Evolutionary conservation across 768 basidiomycete species (phyloP), one percentile per base, ranked within the genome.

Genomic region (Russula foetens): DNA sequence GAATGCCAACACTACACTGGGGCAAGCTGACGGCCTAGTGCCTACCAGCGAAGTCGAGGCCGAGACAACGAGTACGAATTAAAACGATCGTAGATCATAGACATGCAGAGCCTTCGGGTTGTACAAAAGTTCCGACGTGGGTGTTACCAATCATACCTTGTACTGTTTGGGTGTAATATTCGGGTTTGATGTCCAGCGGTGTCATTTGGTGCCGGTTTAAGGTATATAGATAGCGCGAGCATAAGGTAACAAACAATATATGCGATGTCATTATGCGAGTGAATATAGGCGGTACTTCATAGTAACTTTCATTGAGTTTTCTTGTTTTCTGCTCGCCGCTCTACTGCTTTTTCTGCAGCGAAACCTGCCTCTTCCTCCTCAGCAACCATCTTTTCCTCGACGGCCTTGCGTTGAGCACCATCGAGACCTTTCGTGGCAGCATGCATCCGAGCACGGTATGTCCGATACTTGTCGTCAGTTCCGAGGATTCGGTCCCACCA

Each of bases 401-500:
- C 71, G 45, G 73, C 79, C 7, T 73, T 74, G 53, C 74, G 72
- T 67, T 88, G 79, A 47, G 81, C 81, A 67, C 78, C 75, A 49
- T 74, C 77, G 52, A 81, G 53, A 12, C 65, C 65, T 11, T 48
- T 55, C 7, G 59, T 85, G 58, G 83, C 85, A 7, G 81, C 83
- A 24, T 76, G 72, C 29, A 95, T 73, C 39, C 84, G 83, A 48
- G 75, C 77, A 63, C 86, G 83, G 78, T 95, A 93, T 35, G 82
- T 85, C 23, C 78, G 83, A 76, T 97, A 98, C 77, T 91, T 92
- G 73, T 78, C 73, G 69, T 99, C 96, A 0, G 96, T 98, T 53
- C 94, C 94, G 69, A 90, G 86, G 66, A 92, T 74, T 61, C 81
- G 80, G 73, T 98, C 96, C 73, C 89, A 92, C 88, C 91, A 96